Evolutionary conservation across 2,329 filamentous ascomycete species (phyloP).

Genomic region (Emmonsiellopsis sp.): DNA sequence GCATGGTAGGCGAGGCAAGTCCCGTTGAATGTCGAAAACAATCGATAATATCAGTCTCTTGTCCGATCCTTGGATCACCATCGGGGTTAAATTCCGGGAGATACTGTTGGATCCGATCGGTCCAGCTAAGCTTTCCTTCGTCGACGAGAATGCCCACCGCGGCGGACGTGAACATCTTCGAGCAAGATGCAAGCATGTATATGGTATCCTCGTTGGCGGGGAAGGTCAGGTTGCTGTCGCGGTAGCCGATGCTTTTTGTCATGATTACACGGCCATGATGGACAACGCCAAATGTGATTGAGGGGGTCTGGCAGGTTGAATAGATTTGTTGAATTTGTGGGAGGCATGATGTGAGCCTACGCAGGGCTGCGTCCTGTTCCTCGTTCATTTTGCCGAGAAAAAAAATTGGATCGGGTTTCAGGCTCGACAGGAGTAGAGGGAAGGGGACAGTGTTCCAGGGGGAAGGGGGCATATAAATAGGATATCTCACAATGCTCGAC

Average conservation of each 20-base stretch:
- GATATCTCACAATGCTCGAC: background rate
- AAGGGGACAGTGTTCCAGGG: background rate
- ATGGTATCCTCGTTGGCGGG: constrained; percentile 17
- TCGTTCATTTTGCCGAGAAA: background rate
- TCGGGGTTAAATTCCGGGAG: constrained; percentile 16
- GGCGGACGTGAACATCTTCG: constrained; percentile 20
- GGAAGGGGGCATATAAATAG: background rate
- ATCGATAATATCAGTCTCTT: constrained; percentile 17
- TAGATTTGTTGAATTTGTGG: background rate
- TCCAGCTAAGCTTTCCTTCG: constrained; percentile 17
- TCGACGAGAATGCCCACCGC: constrained; percentile 19
- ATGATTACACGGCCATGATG: constrained; percentile 14
- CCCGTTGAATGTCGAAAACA: constrained; percentile 19
- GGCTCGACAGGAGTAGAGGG: background rate
- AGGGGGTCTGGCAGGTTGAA: constrained; percentile 2
- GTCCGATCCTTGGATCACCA: constrained; percentile 11
- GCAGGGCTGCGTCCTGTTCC: background rate
- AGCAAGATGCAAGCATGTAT: constrained; percentile 19
- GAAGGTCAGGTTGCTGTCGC: constrained; percentile 13
- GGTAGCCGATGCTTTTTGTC: constrained; percentile 16
- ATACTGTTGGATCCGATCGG: constrained; percentile 13
- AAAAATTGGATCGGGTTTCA: background rate
- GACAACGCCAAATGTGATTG: constrained; percentile 18
- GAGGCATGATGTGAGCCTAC: background rate
- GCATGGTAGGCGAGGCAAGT: constrained; percentile 1